Conservation (phyloP, 768 basidiomycete species). For the Scleroderma bovista region DNA sequence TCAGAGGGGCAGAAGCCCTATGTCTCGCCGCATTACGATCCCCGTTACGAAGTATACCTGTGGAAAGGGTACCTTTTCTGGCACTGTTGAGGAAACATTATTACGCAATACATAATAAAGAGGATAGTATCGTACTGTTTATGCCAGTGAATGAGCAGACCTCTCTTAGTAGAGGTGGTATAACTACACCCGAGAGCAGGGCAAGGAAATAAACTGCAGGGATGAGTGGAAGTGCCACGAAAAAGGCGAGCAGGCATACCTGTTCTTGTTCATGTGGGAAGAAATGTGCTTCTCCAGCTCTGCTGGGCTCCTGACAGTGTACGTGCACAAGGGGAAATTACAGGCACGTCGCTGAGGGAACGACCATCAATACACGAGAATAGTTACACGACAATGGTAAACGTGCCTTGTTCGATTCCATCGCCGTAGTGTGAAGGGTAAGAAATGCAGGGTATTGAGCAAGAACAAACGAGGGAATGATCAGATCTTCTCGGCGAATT, state of each 20-base stretch:
- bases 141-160: constrained; percentile 14
- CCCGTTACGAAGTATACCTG: background rate
- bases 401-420: constrained; percentile 10
- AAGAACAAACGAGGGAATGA: constrained; percentile 9
- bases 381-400: background rate
- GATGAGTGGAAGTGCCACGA: background rate
- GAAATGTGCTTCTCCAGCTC: constrained; percentile 20
- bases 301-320: constrained; percentile 10
- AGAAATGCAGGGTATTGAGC: background rate
- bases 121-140: constrained; percentile 12
- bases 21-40: background rate
- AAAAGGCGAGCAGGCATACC: background rate
- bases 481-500: constrained; percentile 11
- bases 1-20: background rate
- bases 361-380: background rate
- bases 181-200: constrained; percentile 10
- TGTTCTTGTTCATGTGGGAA: constrained; percentile 8
- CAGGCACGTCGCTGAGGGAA: constrained; percentile 11
- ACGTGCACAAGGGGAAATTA: constrained; percentile 6
- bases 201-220: constrained; percentile 16
- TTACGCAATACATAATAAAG: too few species aligned
- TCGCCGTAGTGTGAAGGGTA: background rate
- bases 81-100: too few species aligned
- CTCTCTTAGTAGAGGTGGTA: constrained; percentile 15
- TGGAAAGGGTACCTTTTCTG: too few species aligned